Evolutionary conservation across 805 yeast genomes (phyloP).

Genomic region (Kregervanrija fluxuum): DNA sequence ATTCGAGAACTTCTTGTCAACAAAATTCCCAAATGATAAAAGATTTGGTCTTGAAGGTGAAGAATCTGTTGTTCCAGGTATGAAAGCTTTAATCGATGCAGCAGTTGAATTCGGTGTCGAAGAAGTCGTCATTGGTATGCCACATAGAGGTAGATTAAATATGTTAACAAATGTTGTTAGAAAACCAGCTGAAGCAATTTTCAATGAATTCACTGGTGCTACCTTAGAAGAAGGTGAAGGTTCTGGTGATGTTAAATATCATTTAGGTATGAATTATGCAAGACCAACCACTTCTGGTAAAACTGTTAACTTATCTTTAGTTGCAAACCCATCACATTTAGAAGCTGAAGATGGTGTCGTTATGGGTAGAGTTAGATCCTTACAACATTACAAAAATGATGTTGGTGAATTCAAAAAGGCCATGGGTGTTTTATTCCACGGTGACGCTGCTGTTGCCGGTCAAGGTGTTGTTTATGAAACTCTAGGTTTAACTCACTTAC

Average conservation of each 20-base stretch:
- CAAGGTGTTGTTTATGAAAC: constrained; percentile 99
- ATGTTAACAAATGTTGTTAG: constrained; percentile 97
- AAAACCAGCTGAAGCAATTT: constrained; percentile 96
- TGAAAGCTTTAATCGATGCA: constrained; percentile 90
- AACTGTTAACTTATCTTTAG: constrained; percentile 88
- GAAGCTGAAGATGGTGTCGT: constrained; percentile 99
- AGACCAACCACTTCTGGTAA: constrained; percentile 99
- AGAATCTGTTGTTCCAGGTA: constrained; percentile 93
- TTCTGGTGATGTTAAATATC: constrained; percentile 98
- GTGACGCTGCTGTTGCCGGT: constrained; percentile 98
- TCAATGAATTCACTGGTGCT: constrained; percentile 92
- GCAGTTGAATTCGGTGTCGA: constrained; percentile 90
- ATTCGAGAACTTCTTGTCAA: constrained; percentile 85
- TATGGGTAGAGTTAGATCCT: constrained; percentile 94
- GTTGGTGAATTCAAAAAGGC: constrained; percentile 80
- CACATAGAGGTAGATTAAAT: constrained; percentile 98
- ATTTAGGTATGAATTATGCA: constrained; percentile 97
- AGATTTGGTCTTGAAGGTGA: constrained; percentile 99
- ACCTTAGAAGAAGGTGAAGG: constrained; percentile 82
- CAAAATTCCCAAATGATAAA: constrained; percentile 97
- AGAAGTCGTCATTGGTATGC: constrained; percentile 98
- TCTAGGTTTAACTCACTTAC: constrained; percentile 86
- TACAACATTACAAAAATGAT: constrained; percentile 86
- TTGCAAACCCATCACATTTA: constrained; percentile 98
- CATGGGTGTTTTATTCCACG: constrained; percentile 87